Evolutionary conservation across 257 asterid genomes (phyloP).

Genomic region (Solanum lycopersicoides): DNA sequence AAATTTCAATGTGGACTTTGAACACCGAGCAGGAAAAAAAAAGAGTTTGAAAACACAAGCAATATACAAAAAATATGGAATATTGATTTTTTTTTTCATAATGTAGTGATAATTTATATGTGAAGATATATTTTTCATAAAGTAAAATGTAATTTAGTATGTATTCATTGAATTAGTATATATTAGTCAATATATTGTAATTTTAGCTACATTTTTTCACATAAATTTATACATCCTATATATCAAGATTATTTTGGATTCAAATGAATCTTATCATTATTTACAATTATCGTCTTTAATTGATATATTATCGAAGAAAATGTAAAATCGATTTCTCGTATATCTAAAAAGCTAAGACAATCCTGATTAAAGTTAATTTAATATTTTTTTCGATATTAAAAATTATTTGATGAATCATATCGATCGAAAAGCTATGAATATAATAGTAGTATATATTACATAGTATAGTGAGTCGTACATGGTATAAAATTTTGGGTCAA

Average conservation of each 20-base stretch:
- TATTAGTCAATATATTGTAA: background rate
- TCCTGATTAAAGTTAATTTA: background rate
- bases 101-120: background rate
- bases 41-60: too few species aligned
- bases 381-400: background rate
- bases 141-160: background rate
- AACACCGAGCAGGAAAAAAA: too few species aligned
- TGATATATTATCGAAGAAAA: background rate
- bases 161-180: background rate
- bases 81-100: too few species aligned
- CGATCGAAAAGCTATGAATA: background rate
- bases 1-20: too few species aligned
- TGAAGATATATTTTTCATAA: background rate
- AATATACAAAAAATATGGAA: too few species aligned
- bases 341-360: background rate
- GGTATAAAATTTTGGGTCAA: conserved; percentile 10
- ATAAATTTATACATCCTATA: background rate
- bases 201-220: background rate
- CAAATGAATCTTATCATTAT: too few species aligned
- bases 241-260: too few species aligned
- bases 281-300: background rate
- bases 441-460: background rate
- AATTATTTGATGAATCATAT: background rate
- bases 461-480: background rate
- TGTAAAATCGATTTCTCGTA: rapidly evolving